These are phyloP conservation scores for Lipomyces orientalis DNA, from an alignment of 805 yeast genomes.

Conservation along the genomic window DNA sequence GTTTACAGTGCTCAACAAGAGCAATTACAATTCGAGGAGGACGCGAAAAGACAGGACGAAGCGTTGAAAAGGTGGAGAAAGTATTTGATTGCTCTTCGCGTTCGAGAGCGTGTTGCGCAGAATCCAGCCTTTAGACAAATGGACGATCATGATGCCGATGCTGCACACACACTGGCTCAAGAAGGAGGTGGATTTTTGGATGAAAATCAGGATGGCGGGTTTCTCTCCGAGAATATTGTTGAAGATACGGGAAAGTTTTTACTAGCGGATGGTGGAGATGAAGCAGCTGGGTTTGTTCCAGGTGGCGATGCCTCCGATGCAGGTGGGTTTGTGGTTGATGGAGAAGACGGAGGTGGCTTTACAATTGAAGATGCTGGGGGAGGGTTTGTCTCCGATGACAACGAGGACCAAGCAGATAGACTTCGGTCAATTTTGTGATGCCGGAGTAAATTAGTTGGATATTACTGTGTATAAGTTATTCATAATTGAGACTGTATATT, in stretches of 20 bases:
- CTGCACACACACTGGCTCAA: neutral
- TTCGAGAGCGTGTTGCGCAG: constrained; percentile 37
- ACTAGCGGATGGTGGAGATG: constrained; percentile 9
- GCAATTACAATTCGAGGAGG: constrained; percentile 25
- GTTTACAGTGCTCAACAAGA: constrained; percentile 45
- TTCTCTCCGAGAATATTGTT: neutral
- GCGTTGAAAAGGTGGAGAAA: constrained; percentile 47
- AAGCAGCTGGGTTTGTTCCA: constrained; percentile 9
- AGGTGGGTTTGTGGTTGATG: constrained; percentile 8
- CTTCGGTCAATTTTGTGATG: neutral
- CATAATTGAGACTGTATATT: neutral
- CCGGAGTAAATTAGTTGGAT: neutral
- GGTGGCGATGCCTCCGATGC: constrained; percentile 2
- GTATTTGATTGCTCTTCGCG: constrained; percentile 45
- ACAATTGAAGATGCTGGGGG: constrained; percentile 13
- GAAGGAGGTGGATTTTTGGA: constrained; percentile 3
- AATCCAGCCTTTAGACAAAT: constrained; percentile 35
- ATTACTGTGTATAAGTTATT: too few species aligned
- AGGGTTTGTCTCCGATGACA: constrained; percentile 15
- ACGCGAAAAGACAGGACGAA: constrained; percentile 24
- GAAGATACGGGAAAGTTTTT: neutral
- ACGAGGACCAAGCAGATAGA: constrained; percentile 15
- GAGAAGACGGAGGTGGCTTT: constrained; percentile 18
- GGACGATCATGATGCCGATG: constrained; percentile 18
- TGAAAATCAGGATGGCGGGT: neutral